Conservation (phyloP, 768 basidiomycete species). For the Rhodosporidiobolus sp. region DNA sequence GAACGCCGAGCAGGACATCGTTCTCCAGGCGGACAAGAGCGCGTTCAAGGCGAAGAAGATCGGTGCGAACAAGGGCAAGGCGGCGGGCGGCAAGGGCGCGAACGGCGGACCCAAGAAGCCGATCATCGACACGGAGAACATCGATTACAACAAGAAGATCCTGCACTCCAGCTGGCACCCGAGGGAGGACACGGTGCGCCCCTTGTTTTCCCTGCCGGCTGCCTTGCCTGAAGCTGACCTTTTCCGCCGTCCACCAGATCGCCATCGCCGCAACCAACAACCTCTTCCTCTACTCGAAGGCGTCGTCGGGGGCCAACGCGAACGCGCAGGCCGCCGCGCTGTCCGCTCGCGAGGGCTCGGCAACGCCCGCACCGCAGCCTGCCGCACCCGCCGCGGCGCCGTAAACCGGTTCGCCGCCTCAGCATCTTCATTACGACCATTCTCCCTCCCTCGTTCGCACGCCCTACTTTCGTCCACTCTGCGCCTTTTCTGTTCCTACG, state of each 20-base stretch:
- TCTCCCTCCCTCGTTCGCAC: neutral
- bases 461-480: too few species aligned
- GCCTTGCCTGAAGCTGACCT: too few species aligned
- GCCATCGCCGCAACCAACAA: conserved; percentile 61
- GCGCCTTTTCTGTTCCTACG: neutral
- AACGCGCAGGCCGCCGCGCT: neutral
- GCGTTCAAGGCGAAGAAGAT: conserved; percentile 99
- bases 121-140: conserved; percentile 64
- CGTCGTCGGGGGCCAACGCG: neutral
- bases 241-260: conserved; percentile 24
- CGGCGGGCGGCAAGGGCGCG: conserved; percentile 50
- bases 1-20: conserved; percentile 74
- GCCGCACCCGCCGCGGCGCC: too few species aligned
- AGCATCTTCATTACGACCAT: neutral
- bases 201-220: neutral
- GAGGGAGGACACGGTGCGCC: conserved; percentile 81
- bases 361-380: neutral
- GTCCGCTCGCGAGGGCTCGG: neutral
- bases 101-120: conserved; percentile 64
- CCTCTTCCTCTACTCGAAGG: conserved; percentile 60
- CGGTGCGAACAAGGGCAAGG: conserved; percentile 61
- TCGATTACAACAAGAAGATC: conserved; percentile 94
- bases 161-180: conserved; percentile 94
- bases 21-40: conserved; percentile 96
- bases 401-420: too few species aligned